phyloP scores from a whole-genome alignment of 2,329 filamentous ascomycete species.

The Hypoxylon sp. region DNA sequence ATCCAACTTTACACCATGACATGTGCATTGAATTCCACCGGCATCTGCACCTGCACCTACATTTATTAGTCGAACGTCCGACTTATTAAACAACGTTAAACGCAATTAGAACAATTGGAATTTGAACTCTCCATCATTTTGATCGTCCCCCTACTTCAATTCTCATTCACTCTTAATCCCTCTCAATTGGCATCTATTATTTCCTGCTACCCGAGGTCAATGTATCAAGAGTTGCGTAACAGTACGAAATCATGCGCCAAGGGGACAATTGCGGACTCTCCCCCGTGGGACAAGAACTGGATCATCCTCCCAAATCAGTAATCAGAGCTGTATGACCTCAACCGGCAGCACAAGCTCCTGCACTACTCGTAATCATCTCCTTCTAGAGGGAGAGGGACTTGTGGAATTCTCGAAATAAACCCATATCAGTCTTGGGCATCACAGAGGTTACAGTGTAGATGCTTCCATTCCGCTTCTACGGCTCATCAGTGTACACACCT shows the following conservation, averaged over 20 bases:
- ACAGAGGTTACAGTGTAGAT: background rate
- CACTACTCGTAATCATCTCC: conserved; percentile 1
- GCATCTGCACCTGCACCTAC: background rate
- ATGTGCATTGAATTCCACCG: background rate
- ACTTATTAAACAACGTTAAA: background rate
- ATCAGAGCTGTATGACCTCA: conserved; percentile 30
- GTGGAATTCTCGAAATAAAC: background rate
- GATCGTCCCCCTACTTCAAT: background rate
- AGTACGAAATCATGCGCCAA: conserved; percentile 32
- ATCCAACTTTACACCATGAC: too few species aligned
- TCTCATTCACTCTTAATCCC: background rate
- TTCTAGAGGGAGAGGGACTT: background rate
- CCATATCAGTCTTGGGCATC: background rate
- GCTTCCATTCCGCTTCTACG: background rate
- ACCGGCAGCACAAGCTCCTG: conserved; percentile 22
- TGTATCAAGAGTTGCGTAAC: conserved; percentile 10
- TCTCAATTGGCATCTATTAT: background rate
- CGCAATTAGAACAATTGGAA: background rate
- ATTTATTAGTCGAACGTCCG: background rate
- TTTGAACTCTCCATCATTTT: background rate
- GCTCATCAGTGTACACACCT: background rate
- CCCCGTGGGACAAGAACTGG: conserved; percentile 25
- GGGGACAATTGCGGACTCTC: conserved; percentile 19
- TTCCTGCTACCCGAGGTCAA: conserved; percentile 5
- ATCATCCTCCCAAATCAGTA: conserved; percentile 26